These are phyloP conservation scores for Rubia balearica DNA, from an alignment of 305 asterid genomes.

Conservation along the genomic window DNA sequence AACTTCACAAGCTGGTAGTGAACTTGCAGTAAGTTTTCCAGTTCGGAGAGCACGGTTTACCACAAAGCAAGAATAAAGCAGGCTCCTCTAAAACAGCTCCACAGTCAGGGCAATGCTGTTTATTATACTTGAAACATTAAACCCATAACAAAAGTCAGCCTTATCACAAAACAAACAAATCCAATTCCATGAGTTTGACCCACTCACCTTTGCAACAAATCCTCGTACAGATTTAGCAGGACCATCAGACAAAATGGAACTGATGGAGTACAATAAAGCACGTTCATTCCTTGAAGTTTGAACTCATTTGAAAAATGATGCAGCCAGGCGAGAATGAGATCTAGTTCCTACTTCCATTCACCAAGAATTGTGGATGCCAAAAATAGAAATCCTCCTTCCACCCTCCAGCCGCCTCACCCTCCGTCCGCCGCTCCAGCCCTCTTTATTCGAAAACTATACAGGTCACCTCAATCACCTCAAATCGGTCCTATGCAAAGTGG, in stretches of 20 bases:
- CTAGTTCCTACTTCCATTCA: no score
- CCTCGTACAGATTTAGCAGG: conserved; percentile 82
- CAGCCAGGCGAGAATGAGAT: no score
- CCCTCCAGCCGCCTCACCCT: no score
- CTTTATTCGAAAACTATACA: no score
- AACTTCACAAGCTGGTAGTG: conserved; percentile 11
- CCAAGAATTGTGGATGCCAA: no score
- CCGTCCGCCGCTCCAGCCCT: no score
- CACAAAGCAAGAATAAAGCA: conserved; percentile 85
- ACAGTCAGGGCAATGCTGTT: conserved; percentile 67
- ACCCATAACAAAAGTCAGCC: conserved; percentile 18
- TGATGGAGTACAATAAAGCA: conserved; percentile 58
- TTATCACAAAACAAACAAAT: conserved; percentile 9
- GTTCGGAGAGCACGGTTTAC: conserved; percentile 85
- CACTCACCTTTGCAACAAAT: conserved; percentile 81
- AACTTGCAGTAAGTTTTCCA: conserved; percentile 97
- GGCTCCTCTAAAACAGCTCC: conserved; percentile 70
- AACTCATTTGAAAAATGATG: conserved; percentile 42
- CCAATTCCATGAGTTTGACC: background rate
- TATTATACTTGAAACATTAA: conserved; percentile 55
- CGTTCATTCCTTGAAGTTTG: conserved; percentile 32
- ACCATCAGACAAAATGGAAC: conserved; percentile 77
- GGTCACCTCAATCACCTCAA: no score
- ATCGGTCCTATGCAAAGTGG: no score
- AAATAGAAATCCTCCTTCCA: no score